Evolutionary conservation across 257 asterid genomes (phyloP), one percentile per base, ranked within the genome.

Genomic region (Gardenia jasminoides): DNA sequence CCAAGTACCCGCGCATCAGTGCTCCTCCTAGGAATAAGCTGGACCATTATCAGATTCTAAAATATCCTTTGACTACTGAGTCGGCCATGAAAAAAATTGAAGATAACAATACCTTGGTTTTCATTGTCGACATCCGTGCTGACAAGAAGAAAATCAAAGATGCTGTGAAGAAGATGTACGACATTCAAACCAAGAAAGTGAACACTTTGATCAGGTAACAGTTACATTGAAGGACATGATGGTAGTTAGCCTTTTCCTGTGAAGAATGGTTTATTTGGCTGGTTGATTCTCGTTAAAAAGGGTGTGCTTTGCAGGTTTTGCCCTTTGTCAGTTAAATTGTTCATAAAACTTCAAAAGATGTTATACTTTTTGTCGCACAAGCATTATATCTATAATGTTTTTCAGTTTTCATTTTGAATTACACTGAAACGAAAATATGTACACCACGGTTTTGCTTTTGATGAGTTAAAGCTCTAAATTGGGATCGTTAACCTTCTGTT

Each of bases 21-120:
- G 87, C 87, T 26, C 85, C 87, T 48, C 81, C 83, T 16, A 81
- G 85, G 79, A 81, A 81, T 83, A 84, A 84, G 62, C 78, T 84
- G 76, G 87, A 84, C 28, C 87, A 84, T 30, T 84, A 80, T 48
- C 85, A 84, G 76, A 81, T 84, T 64, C 79, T 84, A 56, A 84
- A 84, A 26, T 84, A 78, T 81, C 87, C 87, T 4, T 82, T 84
- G 76, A 84, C 87, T 10, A 84, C 87, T 33, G 87, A 84, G 73
- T 84, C 87, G 19, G 87, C 87, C 61, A 84, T 84, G 87, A 84
- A 84, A 74, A 84, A 84, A 69, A 84, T 84, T 44, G 87, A 84
- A 77, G 87, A 84, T 58, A 84, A 84, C 79, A 84, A 84, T 30
- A 84, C 87, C 69, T 72, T 84, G 70, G 87, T 84, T 44, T 84